Conservation (phyloP, 2,329 filamentous ascomycete genomes). For the Epicoccum sorghinum region DNA sequence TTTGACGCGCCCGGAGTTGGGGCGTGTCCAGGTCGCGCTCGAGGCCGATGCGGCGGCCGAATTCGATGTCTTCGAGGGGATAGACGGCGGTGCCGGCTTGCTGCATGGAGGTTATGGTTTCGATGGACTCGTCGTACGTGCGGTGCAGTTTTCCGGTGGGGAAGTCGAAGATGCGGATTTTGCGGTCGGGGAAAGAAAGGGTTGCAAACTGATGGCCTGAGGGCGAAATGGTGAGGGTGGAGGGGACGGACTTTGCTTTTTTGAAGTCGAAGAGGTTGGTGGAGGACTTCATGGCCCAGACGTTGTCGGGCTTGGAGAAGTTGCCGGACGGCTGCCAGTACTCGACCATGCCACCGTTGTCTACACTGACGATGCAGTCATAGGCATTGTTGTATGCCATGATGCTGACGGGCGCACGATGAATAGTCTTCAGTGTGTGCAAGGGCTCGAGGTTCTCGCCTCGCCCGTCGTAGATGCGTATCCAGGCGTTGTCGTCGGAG, state of each 20-base stretch:
- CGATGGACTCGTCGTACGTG: conserved; percentile 92
- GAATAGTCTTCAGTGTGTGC: conserved; percentile 79
- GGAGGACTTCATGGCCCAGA: conserved; percentile 91
- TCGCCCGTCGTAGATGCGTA: conserved; percentile 87
- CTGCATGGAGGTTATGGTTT: conserved; percentile 91
- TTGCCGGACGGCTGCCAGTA: conserved; percentile 85
- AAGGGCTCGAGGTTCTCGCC: conserved; percentile 79
- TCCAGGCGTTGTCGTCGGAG: conserved; percentile 71
- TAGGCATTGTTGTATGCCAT: conserved; percentile 90
- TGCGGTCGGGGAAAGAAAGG: conserved; percentile 90
- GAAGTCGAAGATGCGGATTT: conserved; percentile 93
- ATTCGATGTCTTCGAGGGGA: conserved; percentile 88
- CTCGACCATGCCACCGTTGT: conserved; percentile 91
- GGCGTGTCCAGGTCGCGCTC: conserved; percentile 84
- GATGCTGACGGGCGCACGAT: conserved; percentile 78
- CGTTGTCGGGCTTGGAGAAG: conserved; percentile 89
- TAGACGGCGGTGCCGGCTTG: conserved; percentile 84
- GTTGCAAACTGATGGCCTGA: conserved; percentile 85
- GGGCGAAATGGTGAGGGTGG: conserved; percentile 83
- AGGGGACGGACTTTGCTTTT: conserved; percentile 83
- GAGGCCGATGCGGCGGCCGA: conserved; percentile 82
- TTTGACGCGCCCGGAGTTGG: conserved; percentile 71
- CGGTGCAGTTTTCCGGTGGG: conserved; percentile 83
- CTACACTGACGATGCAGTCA: conserved; percentile 89
- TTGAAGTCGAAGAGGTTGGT: conserved; percentile 98